phyloP scores from a whole-genome alignment of 2,329 filamentous ascomycete genomes.

The Triangularia verruculosa region DNA sequence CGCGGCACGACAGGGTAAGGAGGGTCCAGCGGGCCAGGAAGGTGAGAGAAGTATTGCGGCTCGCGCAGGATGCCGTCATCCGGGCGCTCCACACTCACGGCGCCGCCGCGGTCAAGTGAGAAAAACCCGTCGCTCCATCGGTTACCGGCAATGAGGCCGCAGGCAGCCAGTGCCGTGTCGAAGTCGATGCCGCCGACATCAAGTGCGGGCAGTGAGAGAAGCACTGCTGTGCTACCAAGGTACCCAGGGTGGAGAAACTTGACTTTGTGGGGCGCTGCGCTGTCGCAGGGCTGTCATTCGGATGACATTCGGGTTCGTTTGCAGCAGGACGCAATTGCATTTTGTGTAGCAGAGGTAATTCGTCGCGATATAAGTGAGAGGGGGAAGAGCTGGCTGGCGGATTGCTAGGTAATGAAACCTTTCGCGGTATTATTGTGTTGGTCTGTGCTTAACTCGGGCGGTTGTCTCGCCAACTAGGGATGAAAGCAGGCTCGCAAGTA shows the following conservation, averaged over 20 bases:
- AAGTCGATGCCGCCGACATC: conserved; percentile 15
- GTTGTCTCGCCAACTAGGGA: not conserved
- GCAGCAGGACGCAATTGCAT: conserved; percentile 13
- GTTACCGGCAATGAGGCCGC: conserved; percentile 13
- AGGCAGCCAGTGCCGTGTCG: conserved; percentile 16
- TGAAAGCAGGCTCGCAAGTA: too few relatives aligned
- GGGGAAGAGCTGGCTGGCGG: not conserved
- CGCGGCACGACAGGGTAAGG: not conserved
- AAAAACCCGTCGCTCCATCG: conserved; percentile 13
- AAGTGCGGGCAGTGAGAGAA: conserved; percentile 15
- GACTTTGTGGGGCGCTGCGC: not conserved
- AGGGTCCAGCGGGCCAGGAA: conserved; percentile 2
- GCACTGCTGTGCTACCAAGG: not conserved
- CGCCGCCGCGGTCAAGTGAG: not conserved
- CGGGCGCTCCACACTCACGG: conserved; percentile 1
- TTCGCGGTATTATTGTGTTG: not conserved
- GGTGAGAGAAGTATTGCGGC: conserved; percentile 6
- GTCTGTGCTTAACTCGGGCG: not conserved
- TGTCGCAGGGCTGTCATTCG: conserved; percentile 2
- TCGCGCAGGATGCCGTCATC: conserved; percentile 2
- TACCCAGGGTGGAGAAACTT: conserved; percentile 16
- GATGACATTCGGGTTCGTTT: conserved; percentile 8
- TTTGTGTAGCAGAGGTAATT: conserved; percentile 19
- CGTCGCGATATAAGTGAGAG: not conserved
- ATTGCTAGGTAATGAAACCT: not conserved